Evolutionary conservation across 495 filamentous ascomycete species (phyloP), one percentile per base, ranked within the genome.

Genomic region (Geoglossum glabrum): DNA sequence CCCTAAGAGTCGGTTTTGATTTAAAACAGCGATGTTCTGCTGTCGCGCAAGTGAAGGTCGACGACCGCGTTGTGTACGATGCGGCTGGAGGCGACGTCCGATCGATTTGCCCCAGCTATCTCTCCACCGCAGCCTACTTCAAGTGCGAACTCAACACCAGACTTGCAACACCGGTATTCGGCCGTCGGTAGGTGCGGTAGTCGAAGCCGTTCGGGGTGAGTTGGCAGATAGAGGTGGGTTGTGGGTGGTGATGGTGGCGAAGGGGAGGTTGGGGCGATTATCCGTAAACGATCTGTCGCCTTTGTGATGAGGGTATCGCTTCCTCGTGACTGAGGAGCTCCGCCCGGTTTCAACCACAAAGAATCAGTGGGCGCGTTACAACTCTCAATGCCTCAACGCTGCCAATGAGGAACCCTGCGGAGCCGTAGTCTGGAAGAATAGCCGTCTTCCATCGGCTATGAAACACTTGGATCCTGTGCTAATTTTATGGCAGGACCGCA

Each of bases 61-160:
- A 45, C 17, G 40, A 45, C 6, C 19, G 23, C 28, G 49, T n/a
- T 30, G 7, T 21, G 23, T 52, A 5, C 11, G 15, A 52, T 28
- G 49, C 49, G 49, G 49, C 49, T 52, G 49, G 49, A 52, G 30
- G 49, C 49, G 49, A 52, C 17, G 49, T 52, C 49, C 49, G 49
- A 52, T 52, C 49, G 49, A 27, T 21, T 52, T n/a, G 30, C 49
- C 49, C 49, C 49, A 52, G 49, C 49, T 23, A 26, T 52, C 25
- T 27, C 49, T 52, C 49, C 49, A 27, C 49, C 49, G n/a, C 46
- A 50, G n/a, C n/a, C n/a, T n/a, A 52, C 49, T 52, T 52, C 25
- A 30, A 30, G 49, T 26, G 49, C 49, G 25, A 31, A 52, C 49
- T 52, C 49, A 26, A 15, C 49, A 52, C 49, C 26, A 50, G 46